phyloP scores from a whole-genome alignment of 768 basidiomycete genomes.

The Candolleomyces aberdarensis region DNA sequence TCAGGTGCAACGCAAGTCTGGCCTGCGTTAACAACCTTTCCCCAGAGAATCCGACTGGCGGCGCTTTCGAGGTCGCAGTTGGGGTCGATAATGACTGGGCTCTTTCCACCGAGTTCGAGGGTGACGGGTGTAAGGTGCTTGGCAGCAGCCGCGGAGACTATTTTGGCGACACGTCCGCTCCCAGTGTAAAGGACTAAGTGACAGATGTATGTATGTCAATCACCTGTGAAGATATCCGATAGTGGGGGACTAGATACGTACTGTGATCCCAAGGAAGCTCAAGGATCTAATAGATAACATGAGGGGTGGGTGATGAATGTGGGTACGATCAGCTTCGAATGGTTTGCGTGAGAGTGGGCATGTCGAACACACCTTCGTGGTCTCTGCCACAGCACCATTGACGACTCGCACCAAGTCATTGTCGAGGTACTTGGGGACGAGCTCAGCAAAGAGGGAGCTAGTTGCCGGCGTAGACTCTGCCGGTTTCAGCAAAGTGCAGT shows the following conservation, averaged over 20 bases:
- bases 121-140: slow-evolving; percentile 69
- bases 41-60: slow-evolving; percentile 77
- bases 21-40: slow-evolving; percentile 75
- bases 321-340: too few relatives aligned
- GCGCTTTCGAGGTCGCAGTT: slow-evolving; percentile 61
- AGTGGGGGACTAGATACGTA: slow-evolving; percentile 19
- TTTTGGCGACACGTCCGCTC: slow-evolving; percentile 55
- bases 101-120: slow-evolving; percentile 56
- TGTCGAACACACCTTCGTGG: slow-evolving; percentile 40
- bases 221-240: not conserved
- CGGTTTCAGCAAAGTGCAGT: slow-evolving; percentile 69
- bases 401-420: slow-evolving; percentile 60
- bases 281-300: slow-evolving; percentile 45
- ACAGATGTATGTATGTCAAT: not conserved
- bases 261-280: slow-evolving; percentile 66
- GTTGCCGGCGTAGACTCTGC: slow-evolving; percentile 64
- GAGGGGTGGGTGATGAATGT: too few relatives aligned
- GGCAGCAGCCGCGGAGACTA: slow-evolving; percentile 73
- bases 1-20: slow-evolving; percentile 71
- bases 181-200: slow-evolving; percentile 59
- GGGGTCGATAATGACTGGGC: slow-evolving; percentile 72
- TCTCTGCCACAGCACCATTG: slow-evolving; percentile 65
- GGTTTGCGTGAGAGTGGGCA: not conserved
- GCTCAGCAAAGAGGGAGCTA: slow-evolving; percentile 58
- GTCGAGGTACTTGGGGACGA: slow-evolving; percentile 77